Evolutionary conservation across 1,139 yeast genomes (phyloP).

Genomic region (Spathaspora sp.): DNA sequence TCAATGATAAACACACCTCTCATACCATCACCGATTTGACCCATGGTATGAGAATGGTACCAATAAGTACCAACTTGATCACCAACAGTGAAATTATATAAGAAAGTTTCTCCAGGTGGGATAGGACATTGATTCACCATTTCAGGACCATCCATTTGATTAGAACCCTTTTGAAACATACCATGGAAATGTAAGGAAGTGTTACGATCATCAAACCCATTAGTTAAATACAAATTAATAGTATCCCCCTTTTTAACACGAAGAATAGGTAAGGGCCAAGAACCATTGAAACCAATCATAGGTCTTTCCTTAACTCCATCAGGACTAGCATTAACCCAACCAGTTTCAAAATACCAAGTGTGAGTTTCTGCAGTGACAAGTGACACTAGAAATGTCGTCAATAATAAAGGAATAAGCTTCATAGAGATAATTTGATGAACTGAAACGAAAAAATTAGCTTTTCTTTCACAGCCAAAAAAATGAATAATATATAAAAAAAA

Average conservation of each 20-base stretch:
- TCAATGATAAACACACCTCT: slow-evolving; percentile 72
- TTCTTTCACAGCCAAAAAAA: not conserved
- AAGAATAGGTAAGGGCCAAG: slow-evolving; percentile 75
- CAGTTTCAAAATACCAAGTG: slow-evolving; percentile 50
- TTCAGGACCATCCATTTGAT: slow-evolving; percentile 78
- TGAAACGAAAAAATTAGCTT: not conserved
- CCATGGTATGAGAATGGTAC: slow-evolving; percentile 81
- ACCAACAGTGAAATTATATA: slow-evolving; percentile 64
- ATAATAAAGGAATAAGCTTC: slow-evolving; percentile 7
- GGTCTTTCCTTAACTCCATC: slow-evolving; percentile 53
- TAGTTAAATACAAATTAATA: slow-evolving; percentile 55
- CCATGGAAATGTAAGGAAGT: slow-evolving; percentile 81
- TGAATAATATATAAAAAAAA: not conserved
- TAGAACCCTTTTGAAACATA: slow-evolving; percentile 57
- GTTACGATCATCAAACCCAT: slow-evolving; percentile 52
- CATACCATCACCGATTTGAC: slow-evolving; percentile 78
- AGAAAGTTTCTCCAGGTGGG: slow-evolving; percentile 59
- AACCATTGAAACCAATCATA: slow-evolving; percentile 65
- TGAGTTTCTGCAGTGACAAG: slow-evolving; percentile 45
- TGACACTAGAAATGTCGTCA: slow-evolving; percentile 8
- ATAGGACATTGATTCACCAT: slow-evolving; percentile 79
- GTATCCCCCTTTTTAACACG: slow-evolving; percentile 65
- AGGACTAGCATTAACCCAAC: slow-evolving; percentile 62
- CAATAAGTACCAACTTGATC: slow-evolving; percentile 74
- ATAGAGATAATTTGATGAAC: not conserved